Evolutionary conservation across 2,329 filamentous ascomycete genomes (phyloP).

Genomic region (Macrophomina phaseolina): DNA sequence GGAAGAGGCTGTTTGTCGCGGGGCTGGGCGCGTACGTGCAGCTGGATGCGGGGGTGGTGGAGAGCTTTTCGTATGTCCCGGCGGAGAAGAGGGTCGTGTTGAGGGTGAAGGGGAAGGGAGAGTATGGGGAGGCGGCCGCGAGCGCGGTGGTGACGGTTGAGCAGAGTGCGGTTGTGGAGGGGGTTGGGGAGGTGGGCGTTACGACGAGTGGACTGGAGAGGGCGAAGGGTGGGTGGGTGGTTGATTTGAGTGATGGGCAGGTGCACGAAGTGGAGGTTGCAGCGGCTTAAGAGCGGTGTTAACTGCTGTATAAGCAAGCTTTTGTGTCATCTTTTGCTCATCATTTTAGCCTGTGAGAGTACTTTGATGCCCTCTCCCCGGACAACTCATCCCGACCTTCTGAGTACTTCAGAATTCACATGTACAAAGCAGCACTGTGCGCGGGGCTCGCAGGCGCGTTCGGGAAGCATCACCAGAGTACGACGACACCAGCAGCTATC

Average conservation of each 20-base stretch:
- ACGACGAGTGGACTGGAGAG: constrained; percentile 29
- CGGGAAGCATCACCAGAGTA: no score
- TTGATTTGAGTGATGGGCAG: constrained; percentile 30
- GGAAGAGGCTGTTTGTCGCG: constrained; percentile 57
- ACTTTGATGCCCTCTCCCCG: no score
- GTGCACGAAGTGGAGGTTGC: constrained; percentile 30
- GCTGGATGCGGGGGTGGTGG: background rate
- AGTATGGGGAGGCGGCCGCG: constrained; percentile 29
- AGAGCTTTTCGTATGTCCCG: constrained; percentile 26
- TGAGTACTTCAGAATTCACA: no score
- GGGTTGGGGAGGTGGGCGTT: constrained; percentile 22
- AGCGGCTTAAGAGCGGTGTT: constrained; percentile 12
- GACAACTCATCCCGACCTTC: no score
- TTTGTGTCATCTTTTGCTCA: background rate
- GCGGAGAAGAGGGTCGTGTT: constrained; percentile 29
- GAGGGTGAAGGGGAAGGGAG: constrained; percentile 28
- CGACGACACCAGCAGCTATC: no score
- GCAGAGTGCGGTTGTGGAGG: constrained; percentile 23
- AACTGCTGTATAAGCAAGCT: no score
- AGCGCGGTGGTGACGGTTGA: constrained; percentile 33
- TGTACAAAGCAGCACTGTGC: no score
- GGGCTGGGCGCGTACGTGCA: background rate
- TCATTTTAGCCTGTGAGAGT: no score
- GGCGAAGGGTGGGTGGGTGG: constrained; percentile 32
- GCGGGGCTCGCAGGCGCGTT: no score